Base-by-base conservation (phyloP, 495 filamentous ascomycete species). In the Podospora bellae-mahoneyi region DNA sequence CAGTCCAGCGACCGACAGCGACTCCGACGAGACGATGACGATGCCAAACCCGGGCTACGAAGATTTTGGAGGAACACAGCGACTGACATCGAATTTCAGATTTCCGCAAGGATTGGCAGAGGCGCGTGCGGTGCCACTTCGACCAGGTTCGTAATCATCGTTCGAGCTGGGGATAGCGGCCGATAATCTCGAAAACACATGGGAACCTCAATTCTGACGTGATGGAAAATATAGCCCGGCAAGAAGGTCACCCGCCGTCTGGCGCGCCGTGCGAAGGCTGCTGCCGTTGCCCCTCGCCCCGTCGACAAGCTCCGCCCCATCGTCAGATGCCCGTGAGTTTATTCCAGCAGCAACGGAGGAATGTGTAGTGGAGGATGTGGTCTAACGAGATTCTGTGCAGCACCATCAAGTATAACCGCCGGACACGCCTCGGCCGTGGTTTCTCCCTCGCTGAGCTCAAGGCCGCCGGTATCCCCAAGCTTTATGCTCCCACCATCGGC, bases 51-150 rank as follows among this genome's bases (percentile, higher is more conserved):
- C 64, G 68, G 66, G 69, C 65, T 60, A 64, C 69, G 64, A 73
- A 69, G 68, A 71, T 57, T 54, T 54, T 66, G 60, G 60, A 68
- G 60, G 60, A 44, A 68, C 28, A 65, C 26, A 56, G 54, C 61
- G 70, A 71, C 70, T 74, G 70, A 78, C 75, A 60, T 39, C 59
- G 57, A 62, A 62, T 69, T 67, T 71, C 76, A 94, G 92, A 99
- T 83, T 99, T 99, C 93, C 95, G 93, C 87, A 99, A 99, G 93
- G 92, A 99, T 86, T 99, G 95, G 95, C 93, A 97, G 84, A 91
- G 92, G 83, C 93, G 95, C 84, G 95, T 99, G 75, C 91, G 93
- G 84, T 88, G 88, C 80, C 96, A 98, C 87, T 99, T 99, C 86
- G 92, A 99, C 86, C 95, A 99, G 94, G 94, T 98, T 93, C 72